Conservation (phyloP, 257 asterid species). For the Paulownia fortunei region DNA sequence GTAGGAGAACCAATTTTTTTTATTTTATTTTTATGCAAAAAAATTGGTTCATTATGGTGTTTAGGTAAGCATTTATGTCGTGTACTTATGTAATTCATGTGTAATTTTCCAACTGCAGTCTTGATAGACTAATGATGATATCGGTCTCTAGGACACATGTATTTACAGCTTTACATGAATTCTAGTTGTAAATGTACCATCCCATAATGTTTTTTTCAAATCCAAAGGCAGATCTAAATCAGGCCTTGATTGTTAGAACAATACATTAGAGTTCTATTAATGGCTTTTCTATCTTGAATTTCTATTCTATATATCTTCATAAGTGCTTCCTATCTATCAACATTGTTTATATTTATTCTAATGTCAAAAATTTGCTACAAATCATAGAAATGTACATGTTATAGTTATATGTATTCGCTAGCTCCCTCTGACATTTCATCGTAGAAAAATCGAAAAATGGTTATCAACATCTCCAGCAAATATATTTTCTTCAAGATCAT, state of each 20-base stretch:
- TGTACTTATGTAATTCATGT: not conserved
- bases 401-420: too few relatives aligned
- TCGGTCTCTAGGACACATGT: not conserved
- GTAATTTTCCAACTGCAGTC: not conserved
- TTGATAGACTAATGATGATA: not conserved
- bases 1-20: too few relatives aligned
- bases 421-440: too few relatives aligned
- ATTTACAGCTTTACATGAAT: not conserved
- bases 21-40: too few relatives aligned
- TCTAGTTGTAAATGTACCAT: not conserved
- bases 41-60: not conserved
- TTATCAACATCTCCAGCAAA: too few relatives aligned
- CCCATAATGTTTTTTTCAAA: not conserved
- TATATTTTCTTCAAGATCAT: too few relatives aligned
- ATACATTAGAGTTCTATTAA: not conserved
- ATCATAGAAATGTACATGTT: too few relatives aligned
- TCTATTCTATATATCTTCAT: too few relatives aligned
- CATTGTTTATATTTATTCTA: too few relatives aligned
- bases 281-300: not conserved
- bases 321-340: too few relatives aligned
- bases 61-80: not conserved
- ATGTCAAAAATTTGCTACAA: too few relatives aligned
- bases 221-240: not conserved
- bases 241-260: not conserved
- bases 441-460: too few relatives aligned